A percentile compares a stretch with the other conserved stretches of the same genome.
phyloP scores from a whole-genome alignment of 306 rosid species.

The Begonia fuchsioides region DNA sequence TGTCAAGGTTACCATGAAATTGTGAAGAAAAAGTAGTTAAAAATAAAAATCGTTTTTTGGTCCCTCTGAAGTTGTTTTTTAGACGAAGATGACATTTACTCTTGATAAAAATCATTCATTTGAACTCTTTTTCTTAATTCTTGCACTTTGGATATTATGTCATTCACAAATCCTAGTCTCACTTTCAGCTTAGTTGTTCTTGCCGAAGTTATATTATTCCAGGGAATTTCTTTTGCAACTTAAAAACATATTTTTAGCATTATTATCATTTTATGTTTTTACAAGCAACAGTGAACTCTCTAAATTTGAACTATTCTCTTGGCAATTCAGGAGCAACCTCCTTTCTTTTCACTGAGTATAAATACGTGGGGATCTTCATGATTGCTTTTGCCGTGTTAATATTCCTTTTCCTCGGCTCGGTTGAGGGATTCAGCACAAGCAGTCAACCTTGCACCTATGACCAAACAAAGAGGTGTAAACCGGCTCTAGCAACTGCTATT shows the following conservation, averaged over 20 bases:
- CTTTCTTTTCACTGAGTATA: constrained; percentile 72
- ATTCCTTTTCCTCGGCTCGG: constrained; percentile 89
- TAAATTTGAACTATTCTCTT: constrained; percentile 12
- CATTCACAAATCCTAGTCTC: no score
- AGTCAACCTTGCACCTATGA: constrained; percentile 51
- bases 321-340: constrained; percentile 74
- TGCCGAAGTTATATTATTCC: no score
- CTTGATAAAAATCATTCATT: no score
- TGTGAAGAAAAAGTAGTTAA: no score
- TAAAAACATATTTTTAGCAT: neutral
- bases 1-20: no score
- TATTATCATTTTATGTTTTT: neutral
- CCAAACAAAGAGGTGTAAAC: constrained; percentile 51
- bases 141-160: no score
- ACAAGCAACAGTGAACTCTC: neutral
- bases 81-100: no score
- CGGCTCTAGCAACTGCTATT: constrained; percentile 78
- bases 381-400: constrained; percentile 69
- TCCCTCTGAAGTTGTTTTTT: no score
- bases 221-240: neutral
- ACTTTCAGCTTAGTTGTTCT: no score
- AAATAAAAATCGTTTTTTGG: no score
- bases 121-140: no score
- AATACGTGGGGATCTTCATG: constrained; percentile 82
- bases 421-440: constrained; percentile 83